Evolutionary conservation across 192 early-diverging fungal genomes (phyloP).

Genomic region (Paraglomus brasilianum): DNA sequence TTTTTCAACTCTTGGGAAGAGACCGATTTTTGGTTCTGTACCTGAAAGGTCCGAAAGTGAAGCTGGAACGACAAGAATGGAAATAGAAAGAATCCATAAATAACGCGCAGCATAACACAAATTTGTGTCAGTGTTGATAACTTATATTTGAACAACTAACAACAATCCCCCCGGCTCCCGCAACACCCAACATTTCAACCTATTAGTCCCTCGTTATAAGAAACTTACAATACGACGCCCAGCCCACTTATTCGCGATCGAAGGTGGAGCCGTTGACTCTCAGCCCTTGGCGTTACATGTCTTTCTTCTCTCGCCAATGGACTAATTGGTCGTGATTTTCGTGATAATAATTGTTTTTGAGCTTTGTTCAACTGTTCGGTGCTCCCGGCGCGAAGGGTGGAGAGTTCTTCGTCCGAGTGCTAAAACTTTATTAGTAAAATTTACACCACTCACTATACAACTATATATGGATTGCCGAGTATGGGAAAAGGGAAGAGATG

Average conservation of each 20-base stretch:
- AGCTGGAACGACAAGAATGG: slow-evolving; percentile 20
- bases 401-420: slow-evolving; percentile 16
- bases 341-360: slow-evolving; percentile 7
- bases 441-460: too few species aligned
- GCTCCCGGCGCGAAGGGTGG: neutral
- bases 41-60: slow-evolving; percentile 42
- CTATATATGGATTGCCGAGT: too few species aligned
- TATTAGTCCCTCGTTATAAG: too few species aligned
- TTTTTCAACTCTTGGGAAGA: slow-evolving; percentile 30
- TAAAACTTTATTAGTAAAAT: neutral
- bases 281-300: neutral
- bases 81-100: neutral
- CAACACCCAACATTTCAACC: too few species aligned
- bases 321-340: neutral
- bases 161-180: too few species aligned
- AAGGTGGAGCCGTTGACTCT: slow-evolving; percentile 18
- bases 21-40: slow-evolving; percentile 10
- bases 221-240: slow-evolving; percentile 11
- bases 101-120: neutral
- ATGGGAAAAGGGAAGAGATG: too few species aligned
- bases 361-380: slow-evolving; percentile 1
- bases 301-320: neutral
- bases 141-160: too few species aligned
- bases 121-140: neutral
- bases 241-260: neutral